phyloP scores from a whole-genome alignment of 805 yeast species.

The Wickerhamiella alocasiicola region DNA sequence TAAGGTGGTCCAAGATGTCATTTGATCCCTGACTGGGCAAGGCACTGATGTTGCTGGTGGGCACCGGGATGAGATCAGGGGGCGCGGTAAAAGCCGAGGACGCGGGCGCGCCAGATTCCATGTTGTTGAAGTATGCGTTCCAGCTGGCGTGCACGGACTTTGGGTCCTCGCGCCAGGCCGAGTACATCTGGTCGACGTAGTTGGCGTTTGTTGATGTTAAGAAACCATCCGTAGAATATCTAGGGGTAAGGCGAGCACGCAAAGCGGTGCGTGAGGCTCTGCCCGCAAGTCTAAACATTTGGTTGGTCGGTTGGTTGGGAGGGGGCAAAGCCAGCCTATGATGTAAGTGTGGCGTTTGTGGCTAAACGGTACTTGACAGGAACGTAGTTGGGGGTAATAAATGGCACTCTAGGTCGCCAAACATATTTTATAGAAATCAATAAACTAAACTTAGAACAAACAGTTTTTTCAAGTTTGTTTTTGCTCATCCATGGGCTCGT shows the following conservation, averaged over 20 bases:
- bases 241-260: slow-evolving; percentile 12
- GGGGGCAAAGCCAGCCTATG: not conserved
- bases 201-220: slow-evolving; percentile 73
- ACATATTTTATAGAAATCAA: too few species aligned
- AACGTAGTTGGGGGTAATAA: not conserved
- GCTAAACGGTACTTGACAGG: not conserved
- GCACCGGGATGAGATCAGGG: slow-evolving; percentile 71
- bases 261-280: slow-evolving; percentile 8
- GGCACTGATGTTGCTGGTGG: slow-evolving; percentile 36
- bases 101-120: slow-evolving; percentile 58
- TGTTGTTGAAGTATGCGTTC: slow-evolving; percentile 88
- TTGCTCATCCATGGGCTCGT: too few species aligned
- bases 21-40: slow-evolving; percentile 25
- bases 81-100: slow-evolving; percentile 78
- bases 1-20: slow-evolving; percentile 51
- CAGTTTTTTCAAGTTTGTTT: not conserved
- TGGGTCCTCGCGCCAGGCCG: slow-evolving; percentile 88
- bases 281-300: slow-evolving; percentile 9
- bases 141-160: slow-evolving; percentile 85
- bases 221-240: slow-evolving; percentile 50
- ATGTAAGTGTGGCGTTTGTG: not conserved
- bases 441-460: not conserved
- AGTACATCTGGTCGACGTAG: slow-evolving; percentile 96
- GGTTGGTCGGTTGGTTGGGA: slow-evolving; percentile 5
- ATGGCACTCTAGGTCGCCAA: not conserved